Conservation (phyloP, 441 rosid genomes). For the Oxalis stricta region DNA sequence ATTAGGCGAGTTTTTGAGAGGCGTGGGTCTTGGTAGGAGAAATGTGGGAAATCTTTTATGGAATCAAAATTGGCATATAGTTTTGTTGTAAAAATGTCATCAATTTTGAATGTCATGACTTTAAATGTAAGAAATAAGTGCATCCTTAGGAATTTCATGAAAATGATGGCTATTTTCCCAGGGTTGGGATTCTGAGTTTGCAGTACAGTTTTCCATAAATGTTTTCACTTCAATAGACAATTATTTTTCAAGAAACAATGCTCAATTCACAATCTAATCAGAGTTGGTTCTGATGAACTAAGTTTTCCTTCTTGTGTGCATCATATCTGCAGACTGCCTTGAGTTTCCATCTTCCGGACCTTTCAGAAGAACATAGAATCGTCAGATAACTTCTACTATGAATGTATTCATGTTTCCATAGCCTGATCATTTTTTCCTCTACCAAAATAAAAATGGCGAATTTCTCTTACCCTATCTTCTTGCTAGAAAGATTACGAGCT, state of each 20-base stretch:
- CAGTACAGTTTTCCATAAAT: too few species aligned
- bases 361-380: background rate
- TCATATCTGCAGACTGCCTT: background rate
- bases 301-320: background rate
- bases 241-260: too few species aligned
- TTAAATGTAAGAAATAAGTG: constrained; percentile 54
- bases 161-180: too few species aligned
- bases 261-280: too few species aligned
- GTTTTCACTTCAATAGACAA: too few species aligned
- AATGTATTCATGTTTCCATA: too few species aligned
- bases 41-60: constrained; percentile 52
- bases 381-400: background rate
- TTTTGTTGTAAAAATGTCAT: constrained; percentile 56
- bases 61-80: too few species aligned
- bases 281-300: too few species aligned
- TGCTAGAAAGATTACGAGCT: constrained; percentile 15
- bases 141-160: too few species aligned
- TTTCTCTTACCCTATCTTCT: constrained; percentile 5
- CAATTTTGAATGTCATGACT: constrained; percentile 68
- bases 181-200: too few species aligned
- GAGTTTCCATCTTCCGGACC: background rate
- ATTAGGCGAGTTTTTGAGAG: constrained; percentile 45
- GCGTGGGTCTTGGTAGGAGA: constrained; percentile 50
- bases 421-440: background rate
- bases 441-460: background rate